These are phyloP conservation scores for Malassezia equina DNA, from an alignment of 1,284 basidiomycete genomes.

Conservation along the genomic window DNA sequence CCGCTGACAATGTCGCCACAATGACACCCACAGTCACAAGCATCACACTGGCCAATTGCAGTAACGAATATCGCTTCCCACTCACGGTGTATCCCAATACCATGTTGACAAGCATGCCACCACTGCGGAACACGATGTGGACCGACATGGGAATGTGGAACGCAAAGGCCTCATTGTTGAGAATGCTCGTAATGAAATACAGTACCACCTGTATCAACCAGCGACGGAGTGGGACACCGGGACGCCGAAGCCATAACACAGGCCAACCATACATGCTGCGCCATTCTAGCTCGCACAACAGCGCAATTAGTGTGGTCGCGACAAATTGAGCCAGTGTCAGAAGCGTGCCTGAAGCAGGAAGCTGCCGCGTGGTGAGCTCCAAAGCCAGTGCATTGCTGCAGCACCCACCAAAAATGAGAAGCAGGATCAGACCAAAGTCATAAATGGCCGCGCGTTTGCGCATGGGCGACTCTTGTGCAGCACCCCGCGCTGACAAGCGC, in stretches of 20 bases:
- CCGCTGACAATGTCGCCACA: constrained; percentile 61
- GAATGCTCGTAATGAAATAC: constrained; percentile 67
- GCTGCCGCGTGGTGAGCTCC: constrained; percentile 32
- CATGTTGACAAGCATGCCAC: constrained; percentile 74
- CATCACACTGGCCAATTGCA: constrained; percentile 56
- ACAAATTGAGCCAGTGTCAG: constrained; percentile 43
- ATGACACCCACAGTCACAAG: constrained; percentile 71
- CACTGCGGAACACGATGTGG: constrained; percentile 87
- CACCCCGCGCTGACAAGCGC: not conserved
- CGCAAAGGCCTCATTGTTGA: constrained; percentile 85
- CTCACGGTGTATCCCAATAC: constrained; percentile 60
- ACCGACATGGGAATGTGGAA: constrained; percentile 75
- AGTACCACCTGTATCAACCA: constrained; percentile 73
- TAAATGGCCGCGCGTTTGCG: not conserved
- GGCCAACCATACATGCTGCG: not conserved
- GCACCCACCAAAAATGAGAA: constrained; percentile 46
- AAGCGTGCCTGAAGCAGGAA: constrained; percentile 34
- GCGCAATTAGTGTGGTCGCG: constrained; percentile 27
- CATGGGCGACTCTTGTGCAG: not conserved
- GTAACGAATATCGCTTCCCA: constrained; percentile 48
- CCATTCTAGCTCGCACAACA: constrained; percentile 26
- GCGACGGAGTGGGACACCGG: constrained; percentile 59
- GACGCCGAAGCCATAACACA: constrained; percentile 11
- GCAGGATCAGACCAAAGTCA: constrained; percentile 23
- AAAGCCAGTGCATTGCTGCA: constrained; percentile 43